Base-by-base conservation (phyloP, 1,284 basidiomycete genomes). In the Malassezia furfur region DNA sequence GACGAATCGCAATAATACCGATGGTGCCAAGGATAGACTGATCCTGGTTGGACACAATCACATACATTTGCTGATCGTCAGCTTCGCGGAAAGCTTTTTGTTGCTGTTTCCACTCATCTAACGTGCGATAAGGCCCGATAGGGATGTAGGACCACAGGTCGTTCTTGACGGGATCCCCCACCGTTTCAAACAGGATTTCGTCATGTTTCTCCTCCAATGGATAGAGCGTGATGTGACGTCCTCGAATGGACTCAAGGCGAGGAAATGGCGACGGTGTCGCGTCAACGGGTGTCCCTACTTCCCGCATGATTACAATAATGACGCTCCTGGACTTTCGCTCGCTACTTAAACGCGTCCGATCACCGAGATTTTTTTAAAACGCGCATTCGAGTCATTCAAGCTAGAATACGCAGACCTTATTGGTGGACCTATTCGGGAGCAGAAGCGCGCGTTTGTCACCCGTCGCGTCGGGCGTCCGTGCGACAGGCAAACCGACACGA, bases 1-100 rank as follows among this genome's bases (percentile, higher is more conserved):
- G 31, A 17, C 49, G 41, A 47, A 64, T 61, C 8, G 25, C n/a
- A 19, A 45, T 45, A 14, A 45, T 9, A n/a, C 28, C 43, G 15
- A 45, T 25, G 7, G 25, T 21, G 25, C 43, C 43, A 21, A 45
- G 6, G 15, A 45, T 11, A 15, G 22, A 15, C 25, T 45, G 22
- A 14, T 14, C 19, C 28, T 45, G 9, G 43, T 45, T 45, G 43
- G 25, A 31, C 3, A 30, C 32, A 10, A 45, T 32, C 11, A 45
- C 21, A 6, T n/a, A 45, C 4, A 22, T 28, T 31, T 45, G 43
- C 15, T 17, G 8, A 6, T 15, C 14, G 1, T 45, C 14, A 8
- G 43, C 28, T 5, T 14, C 17, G 12, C 43, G 21, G 25, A 28
- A 45, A 1, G 5, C n/a, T 8, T 45, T 28, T 19, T 30, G 14